A percentile compares a stretch with the other conserved stretches of the same genome.
Evolutionary conservation across 495 filamentous ascomycete species (phyloP).

Genomic region (Bathelium albidoporum): DNA sequence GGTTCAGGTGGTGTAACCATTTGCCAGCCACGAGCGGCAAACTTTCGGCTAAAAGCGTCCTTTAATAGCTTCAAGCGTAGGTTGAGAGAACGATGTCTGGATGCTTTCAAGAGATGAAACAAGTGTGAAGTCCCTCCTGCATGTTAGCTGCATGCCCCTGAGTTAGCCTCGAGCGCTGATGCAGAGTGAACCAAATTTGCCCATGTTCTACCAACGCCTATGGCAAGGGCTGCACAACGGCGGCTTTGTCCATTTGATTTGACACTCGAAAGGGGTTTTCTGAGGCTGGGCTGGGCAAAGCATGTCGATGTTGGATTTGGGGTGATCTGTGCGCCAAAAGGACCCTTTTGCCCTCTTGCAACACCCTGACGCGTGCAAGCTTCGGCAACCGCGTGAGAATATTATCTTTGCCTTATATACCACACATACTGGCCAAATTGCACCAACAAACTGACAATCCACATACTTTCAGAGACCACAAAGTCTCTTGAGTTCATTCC

Average conservation of each 20-base stretch:
- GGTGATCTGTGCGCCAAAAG: background rate
- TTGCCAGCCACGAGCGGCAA: background rate
- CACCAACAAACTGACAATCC: too few relatives aligned
- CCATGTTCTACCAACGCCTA: background rate
- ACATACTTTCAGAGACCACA: too few relatives aligned
- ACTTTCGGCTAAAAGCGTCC: background rate
- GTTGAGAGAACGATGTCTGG: background rate
- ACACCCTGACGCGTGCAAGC: background rate
- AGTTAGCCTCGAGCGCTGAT: background rate
- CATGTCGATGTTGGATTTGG: background rate
- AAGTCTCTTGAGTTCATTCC: too few relatives aligned
- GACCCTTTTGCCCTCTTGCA: background rate
- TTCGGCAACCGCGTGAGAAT: background rate
- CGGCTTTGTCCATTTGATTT: background rate
- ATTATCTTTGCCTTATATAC: background rate
- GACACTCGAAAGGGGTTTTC: background rate
- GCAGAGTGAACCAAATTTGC: background rate
- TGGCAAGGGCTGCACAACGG: background rate
- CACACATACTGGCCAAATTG: too few relatives aligned
- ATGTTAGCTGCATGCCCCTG: slow-evolving; percentile 2
- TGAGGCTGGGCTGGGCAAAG: background rate
- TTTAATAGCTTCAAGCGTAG: background rate
- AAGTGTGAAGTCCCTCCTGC: background rate
- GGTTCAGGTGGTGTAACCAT: background rate
- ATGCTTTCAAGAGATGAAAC: background rate